Conservation (phyloP, 2,329 filamentous ascomycete genomes). For the Calonectria montana region DNA sequence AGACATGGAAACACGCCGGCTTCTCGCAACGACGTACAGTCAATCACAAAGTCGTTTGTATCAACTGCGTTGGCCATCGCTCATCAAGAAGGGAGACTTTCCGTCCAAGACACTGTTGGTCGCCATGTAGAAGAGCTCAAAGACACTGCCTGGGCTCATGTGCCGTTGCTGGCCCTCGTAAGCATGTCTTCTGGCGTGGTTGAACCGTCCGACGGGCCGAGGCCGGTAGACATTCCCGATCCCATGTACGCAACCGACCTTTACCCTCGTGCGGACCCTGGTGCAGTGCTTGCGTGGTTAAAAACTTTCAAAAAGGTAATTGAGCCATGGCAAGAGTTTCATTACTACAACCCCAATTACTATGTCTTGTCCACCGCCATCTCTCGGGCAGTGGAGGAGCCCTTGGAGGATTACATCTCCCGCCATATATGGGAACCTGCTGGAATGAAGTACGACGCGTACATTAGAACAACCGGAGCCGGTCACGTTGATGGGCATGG, state of each 20-base stretch:
- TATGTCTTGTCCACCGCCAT: neutral
- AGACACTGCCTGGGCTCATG: neutral
- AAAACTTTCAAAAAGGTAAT: neutral
- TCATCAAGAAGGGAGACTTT: neutral
- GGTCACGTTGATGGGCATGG: neutral
- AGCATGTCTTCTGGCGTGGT: neutral
- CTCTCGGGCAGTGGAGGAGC: neutral
- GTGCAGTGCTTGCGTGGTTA: neutral
- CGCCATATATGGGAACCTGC: neutral
- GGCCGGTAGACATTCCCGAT: neutral
- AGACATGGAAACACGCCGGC: neutral
- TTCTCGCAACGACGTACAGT: neutral
- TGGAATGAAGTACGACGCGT: neutral
- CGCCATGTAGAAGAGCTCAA: neutral
- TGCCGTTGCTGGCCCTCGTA: neutral
- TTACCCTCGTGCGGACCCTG: neutral
- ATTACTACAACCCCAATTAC: constrained; percentile 3
- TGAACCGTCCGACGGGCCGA: neutral
- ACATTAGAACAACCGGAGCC: neutral
- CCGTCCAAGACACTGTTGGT: neutral
- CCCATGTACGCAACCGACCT: neutral
- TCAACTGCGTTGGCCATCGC: neutral
- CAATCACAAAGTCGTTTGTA: neutral
- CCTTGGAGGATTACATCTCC: neutral
- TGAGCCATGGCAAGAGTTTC: neutral